Conservation (phyloP, 306 rosid species). For the Pterocarpus santalinus region DNA sequence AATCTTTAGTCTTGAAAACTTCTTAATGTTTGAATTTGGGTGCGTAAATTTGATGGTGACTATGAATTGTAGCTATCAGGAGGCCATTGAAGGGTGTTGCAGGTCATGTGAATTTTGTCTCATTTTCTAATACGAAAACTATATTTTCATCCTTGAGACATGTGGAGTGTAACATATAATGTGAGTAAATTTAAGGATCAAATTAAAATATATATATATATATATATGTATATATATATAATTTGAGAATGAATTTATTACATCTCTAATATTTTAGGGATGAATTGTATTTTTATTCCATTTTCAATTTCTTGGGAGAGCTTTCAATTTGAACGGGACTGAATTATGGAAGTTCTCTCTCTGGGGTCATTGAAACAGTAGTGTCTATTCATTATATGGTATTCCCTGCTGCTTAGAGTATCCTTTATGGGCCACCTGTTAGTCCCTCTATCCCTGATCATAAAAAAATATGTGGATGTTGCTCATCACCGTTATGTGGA, state of each 20-base stretch:
- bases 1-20: background rate
- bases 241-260: no score
- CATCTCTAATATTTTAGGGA: no score
- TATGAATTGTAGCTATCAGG: slow-evolving; percentile 37
- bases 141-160: no score
- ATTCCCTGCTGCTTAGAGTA: slow-evolving; percentile 50
- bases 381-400: slow-evolving; percentile 40
- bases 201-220: no score
- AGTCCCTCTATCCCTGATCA: slow-evolving; percentile 39
- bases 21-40: slow-evolving; percentile 24
- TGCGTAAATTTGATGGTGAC: slow-evolving; percentile 41
- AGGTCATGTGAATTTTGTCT: slow-evolving; percentile 53
- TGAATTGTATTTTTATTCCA: no score
- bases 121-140: background rate
- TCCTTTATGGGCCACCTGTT: slow-evolving; percentile 48
- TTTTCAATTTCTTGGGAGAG: slow-evolving; percentile 10
- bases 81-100: background rate
- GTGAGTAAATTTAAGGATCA: no score
- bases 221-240: no score
- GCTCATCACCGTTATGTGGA: slow-evolving; percentile 29
- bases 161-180: no score
- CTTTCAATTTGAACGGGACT: slow-evolving; percentile 48
- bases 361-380: slow-evolving; percentile 45
- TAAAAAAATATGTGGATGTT: slow-evolving; percentile 52
- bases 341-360: slow-evolving; percentile 28